Base-by-base conservation (phyloP, 352 stramenopile genomes). In the Aphanomyces stellatus region DNA sequence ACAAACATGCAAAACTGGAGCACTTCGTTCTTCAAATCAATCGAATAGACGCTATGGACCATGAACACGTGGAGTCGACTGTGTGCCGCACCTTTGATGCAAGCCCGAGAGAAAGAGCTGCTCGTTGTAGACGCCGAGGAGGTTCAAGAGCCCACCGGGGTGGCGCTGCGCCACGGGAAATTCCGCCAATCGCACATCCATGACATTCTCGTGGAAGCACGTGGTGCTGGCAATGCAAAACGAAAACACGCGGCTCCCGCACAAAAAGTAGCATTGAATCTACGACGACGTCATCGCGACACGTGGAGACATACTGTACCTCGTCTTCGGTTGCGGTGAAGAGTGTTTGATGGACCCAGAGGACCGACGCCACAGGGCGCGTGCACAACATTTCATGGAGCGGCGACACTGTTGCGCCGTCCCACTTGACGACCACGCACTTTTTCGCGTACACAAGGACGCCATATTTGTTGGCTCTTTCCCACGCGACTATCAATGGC, bases 331-430 rank as follows among this genome's bases (percentile, higher is more conserved):
- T 82, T 1, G 74, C 68, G 51, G 82, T 79, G 66, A 92, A 89
- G 6, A 92, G 75, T 51, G 82, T 87, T 42, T 89, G 80, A 41
- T 88, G 74, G 41, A 86, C 74, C 80, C 83, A 92, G 24, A 79
- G 62, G 30, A 90, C 65, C 3, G 80, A 88, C 41, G 72, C 17
- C 2, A 72, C 72, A 3, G 73, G 67, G 15, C 74, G 71, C 19
- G 65, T 42, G 25, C 74, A 87, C 3, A 78, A 62, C 28, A 92
- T 88, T 22, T 87, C 76, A 90, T 88, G 28, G 85, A 77, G 62
- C 88, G 80, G 11, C 88, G 49, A 69, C 71, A 81, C 17, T 75
- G 65, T 6, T 79, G 51, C 59, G 79, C 73, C 19, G 51, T 51
- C 10, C 37, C 13, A 30, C 6, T 65, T 53, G 55, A 55, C 13